Base-by-base conservation (phyloP, 148 eudicot genomes). In the Diospyros kaki region DNA sequence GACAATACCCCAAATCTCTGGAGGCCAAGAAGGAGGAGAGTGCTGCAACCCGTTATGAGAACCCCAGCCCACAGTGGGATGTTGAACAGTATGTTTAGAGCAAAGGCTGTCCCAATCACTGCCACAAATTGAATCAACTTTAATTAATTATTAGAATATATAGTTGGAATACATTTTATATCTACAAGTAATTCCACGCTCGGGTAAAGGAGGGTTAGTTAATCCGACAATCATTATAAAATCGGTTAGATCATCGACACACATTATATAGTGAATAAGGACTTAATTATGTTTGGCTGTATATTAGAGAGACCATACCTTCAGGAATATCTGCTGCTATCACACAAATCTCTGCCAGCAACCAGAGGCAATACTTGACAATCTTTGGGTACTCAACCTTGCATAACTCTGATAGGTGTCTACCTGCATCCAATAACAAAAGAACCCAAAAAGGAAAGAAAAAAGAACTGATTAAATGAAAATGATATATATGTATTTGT, bases 71-170 rank as follows among this genome's bases (percentile, higher is more conserved):
- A 90, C 38, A 90, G 77, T 18, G 96, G 92, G 60, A 90, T 83
- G 45, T 81, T 71, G 64, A 90, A 87, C 17, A 90, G 62, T 39
- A 90, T 88, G 68, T 90, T 90, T 45, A 90, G 75, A 0, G 88
- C 90, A 75, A 90, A 90, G 2, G 92, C 92, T 13, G 96, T 88
- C 10, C 96, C 96, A 7, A 90, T 87, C 40, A 90, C 96, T 86
- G 83, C 72, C 42, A 58, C 2, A 60, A 39, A 59, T 17, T 40
- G 72, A 55, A 2, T 6, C 15, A 48, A 55, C 9, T 28, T 28
- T 28, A 28, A 28, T 28, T 28, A 28, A 28, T 28, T 28, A 28
- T 28, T 28, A 28, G 0, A 28, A 28, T 28, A 28, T 28, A 28
- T 28, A 28, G 28, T 28, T 28, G 0, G 28, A 0, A 28, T 28